Percentiles rank a stretch among this genome's conserved stretches.
These are phyloP conservation scores for Exophiala bonariae DNA, from an alignment of 2,329 filamentous ascomycete species.

Conservation along the genomic window DNA sequence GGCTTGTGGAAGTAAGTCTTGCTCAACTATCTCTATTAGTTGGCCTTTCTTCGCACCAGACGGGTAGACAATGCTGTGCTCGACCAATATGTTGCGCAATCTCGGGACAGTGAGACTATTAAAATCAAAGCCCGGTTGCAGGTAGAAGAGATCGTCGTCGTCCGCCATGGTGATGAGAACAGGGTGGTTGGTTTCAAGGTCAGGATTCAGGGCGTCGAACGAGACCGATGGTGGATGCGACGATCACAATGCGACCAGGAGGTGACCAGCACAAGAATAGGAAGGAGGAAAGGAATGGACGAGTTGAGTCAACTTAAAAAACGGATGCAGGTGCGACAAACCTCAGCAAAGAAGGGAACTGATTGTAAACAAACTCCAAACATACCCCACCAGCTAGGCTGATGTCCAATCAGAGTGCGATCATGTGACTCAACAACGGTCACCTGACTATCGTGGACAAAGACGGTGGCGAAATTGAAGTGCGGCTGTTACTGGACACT, in stretches of 20 bases:
- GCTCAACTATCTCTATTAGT: constrained; percentile 79
- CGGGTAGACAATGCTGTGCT: constrained; percentile 81
- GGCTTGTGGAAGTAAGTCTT: constrained; percentile 75
- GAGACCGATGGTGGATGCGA: not conserved
- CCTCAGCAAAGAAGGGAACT: not conserved
- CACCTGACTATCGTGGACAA: too few species aligned
- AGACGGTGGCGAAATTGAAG: too few species aligned
- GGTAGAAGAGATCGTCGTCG: constrained; percentile 75
- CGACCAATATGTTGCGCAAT: constrained; percentile 86
- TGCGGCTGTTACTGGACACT: too few species aligned
- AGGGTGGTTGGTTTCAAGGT: not conserved
- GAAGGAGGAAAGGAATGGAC: too few species aligned
- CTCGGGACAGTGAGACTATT: constrained; percentile 80
- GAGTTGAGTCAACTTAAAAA: too few species aligned
- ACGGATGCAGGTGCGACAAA: too few species aligned
- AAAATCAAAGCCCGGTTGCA: constrained; percentile 84
- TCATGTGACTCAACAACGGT: not conserved
- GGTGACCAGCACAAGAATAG: not conserved
- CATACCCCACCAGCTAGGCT: not conserved
- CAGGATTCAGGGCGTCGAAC: not conserved
- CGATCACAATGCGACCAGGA: not conserved
- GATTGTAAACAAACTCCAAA: not conserved
- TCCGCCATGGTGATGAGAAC: constrained; percentile 24
- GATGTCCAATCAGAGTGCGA: not conserved
- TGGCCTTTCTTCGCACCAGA: constrained; percentile 89